These are phyloP conservation scores for Hymenoscyphus infarciens DNA, from an alignment of 2,329 filamentous ascomycete species.

Conservation along the genomic window DNA sequence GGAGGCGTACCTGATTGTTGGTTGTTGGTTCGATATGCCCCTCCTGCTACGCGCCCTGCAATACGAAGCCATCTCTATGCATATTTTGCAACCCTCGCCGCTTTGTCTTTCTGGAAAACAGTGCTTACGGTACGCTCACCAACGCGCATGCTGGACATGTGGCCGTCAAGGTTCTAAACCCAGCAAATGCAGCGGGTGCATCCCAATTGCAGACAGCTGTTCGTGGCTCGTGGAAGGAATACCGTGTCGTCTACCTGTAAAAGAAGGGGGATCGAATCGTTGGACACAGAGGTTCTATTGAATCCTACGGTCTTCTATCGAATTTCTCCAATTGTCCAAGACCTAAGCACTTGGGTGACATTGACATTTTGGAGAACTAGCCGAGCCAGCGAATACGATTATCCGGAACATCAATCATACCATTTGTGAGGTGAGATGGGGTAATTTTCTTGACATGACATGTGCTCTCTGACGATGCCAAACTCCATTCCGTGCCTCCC, in stretches of 20 bases:
- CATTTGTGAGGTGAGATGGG: too few species aligned
- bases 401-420: background rate
- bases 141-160: conserved; percentile 15
- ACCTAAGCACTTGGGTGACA: too few species aligned
- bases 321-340: background rate
- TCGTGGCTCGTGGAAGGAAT: background rate
- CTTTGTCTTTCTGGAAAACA: conserved; percentile 19
- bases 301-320: background rate
- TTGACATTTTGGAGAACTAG: too few species aligned
- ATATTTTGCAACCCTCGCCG: conserved; percentile 32
- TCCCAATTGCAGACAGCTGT: background rate
- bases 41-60: conserved; percentile 30
- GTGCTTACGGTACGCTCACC: conserved; percentile 2
- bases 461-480: background rate
- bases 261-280: background rate
- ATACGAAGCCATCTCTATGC: conserved; percentile 12
- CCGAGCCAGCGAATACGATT: background rate
- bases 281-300: background rate
- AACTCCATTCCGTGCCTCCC: background rate
- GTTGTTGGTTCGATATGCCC: background rate
- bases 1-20: background rate
- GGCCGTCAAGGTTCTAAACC: conserved; percentile 11
- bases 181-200: background rate
- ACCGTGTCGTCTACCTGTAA: background rate
- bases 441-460: background rate